Percentiles rank a stretch among this genome's conserved stretches.
phyloP scores from a whole-genome alignment of 371 early-diverging fungal genomes.

The Mucor racemosus region DNA sequence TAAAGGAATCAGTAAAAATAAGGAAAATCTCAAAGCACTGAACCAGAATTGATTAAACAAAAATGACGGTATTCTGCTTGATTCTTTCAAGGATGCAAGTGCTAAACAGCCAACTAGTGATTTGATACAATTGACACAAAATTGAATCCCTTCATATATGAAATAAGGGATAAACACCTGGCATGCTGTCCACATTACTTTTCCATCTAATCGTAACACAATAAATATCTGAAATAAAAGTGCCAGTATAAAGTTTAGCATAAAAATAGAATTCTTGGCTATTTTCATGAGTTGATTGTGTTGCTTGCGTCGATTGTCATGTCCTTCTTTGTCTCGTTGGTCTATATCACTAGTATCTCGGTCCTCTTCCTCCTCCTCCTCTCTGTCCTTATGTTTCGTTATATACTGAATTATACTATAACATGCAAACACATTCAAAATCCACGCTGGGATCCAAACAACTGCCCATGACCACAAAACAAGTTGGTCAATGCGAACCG shows the following conservation, averaged over 20 bases:
- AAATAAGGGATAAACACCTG: slow-evolving; percentile 78
- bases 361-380: slow-evolving; percentile 26
- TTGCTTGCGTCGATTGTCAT: slow-evolving; percentile 11
- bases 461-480: slow-evolving; percentile 72
- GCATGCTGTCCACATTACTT: slow-evolving; percentile 57
- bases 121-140: slow-evolving; percentile 34
- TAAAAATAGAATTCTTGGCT: slow-evolving; percentile 17
- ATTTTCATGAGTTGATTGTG: slow-evolving; percentile 12
- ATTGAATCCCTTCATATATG: slow-evolving; percentile 60
- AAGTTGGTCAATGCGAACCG: slow-evolving; percentile 74
- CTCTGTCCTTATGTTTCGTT: not conserved
- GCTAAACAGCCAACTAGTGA: slow-evolving; percentile 31
- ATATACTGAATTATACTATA: slow-evolving; percentile 30
- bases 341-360: slow-evolving; percentile 3
- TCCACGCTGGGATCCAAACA: slow-evolving; percentile 85
- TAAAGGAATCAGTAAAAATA: slow-evolving; percentile 64
- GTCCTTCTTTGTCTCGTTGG: not conserved
- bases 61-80: slow-evolving; percentile 5
- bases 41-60: slow-evolving; percentile 64
- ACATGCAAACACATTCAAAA: slow-evolving; percentile 58
- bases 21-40: slow-evolving; percentile 56
- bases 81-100: slow-evolving; percentile 10
- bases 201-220: slow-evolving; percentile 52
- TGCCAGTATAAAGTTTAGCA: slow-evolving; percentile 39
- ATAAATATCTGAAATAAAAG: slow-evolving; percentile 62